Percentiles rank a stretch among this genome's conserved stretches.
These are phyloP conservation scores for Ophiognomonia clavigignenti-juglandacearum DNA, from an alignment of 2,329 filamentous ascomycete genomes.

Conservation along the genomic window DNA sequence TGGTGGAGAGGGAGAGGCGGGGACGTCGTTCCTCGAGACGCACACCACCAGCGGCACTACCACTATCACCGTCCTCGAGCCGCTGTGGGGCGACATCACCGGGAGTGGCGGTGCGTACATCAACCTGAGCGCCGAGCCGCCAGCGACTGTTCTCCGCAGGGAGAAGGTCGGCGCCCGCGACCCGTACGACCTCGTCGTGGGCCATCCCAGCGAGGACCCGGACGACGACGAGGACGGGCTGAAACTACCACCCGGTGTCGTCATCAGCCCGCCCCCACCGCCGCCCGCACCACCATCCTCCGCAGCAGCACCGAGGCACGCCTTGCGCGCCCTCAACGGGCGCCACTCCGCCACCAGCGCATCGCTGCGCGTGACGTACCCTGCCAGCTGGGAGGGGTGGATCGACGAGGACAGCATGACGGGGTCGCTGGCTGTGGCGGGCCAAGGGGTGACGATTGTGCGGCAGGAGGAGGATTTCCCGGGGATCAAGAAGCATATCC, in stretches of 20 bases:
- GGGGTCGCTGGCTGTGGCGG: constrained; percentile 34
- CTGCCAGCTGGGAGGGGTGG: constrained; percentile 44
- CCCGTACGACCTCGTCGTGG: constrained; percentile 14
- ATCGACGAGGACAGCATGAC: constrained; percentile 35
- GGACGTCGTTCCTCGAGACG: constrained; percentile 30
- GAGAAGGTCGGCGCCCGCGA: constrained; percentile 15
- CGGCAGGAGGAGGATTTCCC: constrained; percentile 26
- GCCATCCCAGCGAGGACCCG: too few species aligned
- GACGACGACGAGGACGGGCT: too few species aligned
- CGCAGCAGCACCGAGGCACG: constrained; percentile 14
- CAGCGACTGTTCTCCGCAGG: background rate
- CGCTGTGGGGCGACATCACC: constrained; percentile 33
- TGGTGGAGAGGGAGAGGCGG: background rate
- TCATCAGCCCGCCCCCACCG: too few species aligned
- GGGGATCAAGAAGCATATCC: constrained; percentile 25
- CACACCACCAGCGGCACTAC: constrained; percentile 39
- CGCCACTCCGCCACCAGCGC: constrained; percentile 42
- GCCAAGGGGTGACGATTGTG: constrained; percentile 38
- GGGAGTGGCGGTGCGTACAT: constrained; percentile 18
- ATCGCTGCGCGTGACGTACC: constrained; percentile 37
- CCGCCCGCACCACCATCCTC: background rate
- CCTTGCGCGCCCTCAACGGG: constrained; percentile 32
- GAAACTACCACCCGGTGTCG: too few species aligned
- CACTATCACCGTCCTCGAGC: constrained; percentile 35
- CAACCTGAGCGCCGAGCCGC: constrained; percentile 15